Conservation (phyloP, 768 basidiomycete genomes). For the Rhizopogon vulgaris region DNA sequence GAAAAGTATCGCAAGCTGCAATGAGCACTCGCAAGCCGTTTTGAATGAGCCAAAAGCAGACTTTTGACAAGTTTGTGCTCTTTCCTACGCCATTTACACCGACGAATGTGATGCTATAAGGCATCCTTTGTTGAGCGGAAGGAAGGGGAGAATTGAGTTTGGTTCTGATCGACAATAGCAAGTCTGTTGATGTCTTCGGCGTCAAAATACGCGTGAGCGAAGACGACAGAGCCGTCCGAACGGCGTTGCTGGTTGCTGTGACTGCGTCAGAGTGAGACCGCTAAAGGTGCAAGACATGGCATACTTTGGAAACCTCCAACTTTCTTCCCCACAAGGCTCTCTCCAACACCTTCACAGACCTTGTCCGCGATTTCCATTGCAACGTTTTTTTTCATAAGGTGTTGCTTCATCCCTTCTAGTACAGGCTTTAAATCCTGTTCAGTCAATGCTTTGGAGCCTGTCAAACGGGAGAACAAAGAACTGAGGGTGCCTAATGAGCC, state of each 20-base stretch:
- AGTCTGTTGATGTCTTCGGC: conserved; percentile 95
- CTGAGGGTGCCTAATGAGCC: conserved; percentile 61
- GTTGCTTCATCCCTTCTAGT: conserved; percentile 91
- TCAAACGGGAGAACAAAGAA: conserved; percentile 77
- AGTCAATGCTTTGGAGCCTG: conserved; percentile 78
- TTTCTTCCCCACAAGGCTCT: conserved; percentile 84
- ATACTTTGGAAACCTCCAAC: conserved; percentile 85
- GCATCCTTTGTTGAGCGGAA: conserved; percentile 71
- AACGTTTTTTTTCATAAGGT: conserved; percentile 98
- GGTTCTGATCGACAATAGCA: conserved; percentile 86
- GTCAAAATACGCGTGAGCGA: conserved; percentile 92
- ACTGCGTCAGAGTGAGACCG: conserved; percentile 4
- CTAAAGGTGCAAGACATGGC: conserved; percentile 15
- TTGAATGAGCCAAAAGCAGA: conserved; percentile 98
- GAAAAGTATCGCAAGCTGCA: conserved; percentile 97
- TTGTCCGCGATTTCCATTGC: conserved; percentile 94
- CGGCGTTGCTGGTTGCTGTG: conserved; percentile 78
- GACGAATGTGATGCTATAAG: conserved; percentile 93
- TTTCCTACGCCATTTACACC: conserved; percentile 99
- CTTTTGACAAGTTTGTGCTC: conserved; percentile 96
- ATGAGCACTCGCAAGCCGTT: conserved; percentile 91
- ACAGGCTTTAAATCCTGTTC: conserved; percentile 83
- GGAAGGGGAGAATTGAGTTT: conserved; percentile 73
- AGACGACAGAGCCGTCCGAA: conserved; percentile 75
- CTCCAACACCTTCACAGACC: conserved; percentile 91